These are phyloP conservation scores for Penicillium malachiteum DNA, from an alignment of 495 filamentous ascomycete genomes.

Conservation along the genomic window DNA sequence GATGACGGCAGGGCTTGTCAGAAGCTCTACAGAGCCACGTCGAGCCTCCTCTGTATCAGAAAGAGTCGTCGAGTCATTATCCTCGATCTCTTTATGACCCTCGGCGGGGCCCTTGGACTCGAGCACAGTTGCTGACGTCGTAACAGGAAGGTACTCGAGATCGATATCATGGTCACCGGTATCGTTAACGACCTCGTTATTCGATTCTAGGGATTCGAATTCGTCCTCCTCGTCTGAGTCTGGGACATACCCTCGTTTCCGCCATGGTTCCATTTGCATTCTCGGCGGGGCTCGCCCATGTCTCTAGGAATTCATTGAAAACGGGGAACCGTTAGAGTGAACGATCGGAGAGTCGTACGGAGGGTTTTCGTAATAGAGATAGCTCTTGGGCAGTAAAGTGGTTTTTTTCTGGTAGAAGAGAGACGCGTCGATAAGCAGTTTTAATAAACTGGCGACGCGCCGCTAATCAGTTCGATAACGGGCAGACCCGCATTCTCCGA, in stretches of 20 bases:
- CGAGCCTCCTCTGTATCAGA: slow-evolving; percentile 1
- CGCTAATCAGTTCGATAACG: slow-evolving; percentile 22
- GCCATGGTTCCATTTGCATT: slow-evolving; percentile 61
- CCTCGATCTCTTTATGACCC: neutral
- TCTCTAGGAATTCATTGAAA: slow-evolving; percentile 36
- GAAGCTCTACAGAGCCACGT: slow-evolving; percentile 1
- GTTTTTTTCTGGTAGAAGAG: neutral
- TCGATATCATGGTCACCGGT: slow-evolving; percentile 7
- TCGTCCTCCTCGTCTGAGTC: slow-evolving; percentile 62
- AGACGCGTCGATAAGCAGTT: slow-evolving; percentile 36
- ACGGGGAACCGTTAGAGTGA: neutral
- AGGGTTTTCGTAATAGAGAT: neutral
- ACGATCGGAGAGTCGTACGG: neutral
- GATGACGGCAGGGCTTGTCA: neutral
- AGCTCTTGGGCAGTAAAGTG: neutral
- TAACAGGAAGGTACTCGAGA: slow-evolving; percentile 20
- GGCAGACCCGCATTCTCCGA: slow-evolving; percentile 17
- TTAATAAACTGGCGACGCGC: slow-evolving; percentile 19
- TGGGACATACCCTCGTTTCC: slow-evolving; percentile 59
- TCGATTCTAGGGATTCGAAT: slow-evolving; percentile 36
- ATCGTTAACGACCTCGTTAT: slow-evolving; percentile 12
- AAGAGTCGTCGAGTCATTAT: slow-evolving; percentile 2
- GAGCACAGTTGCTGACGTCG: neutral
- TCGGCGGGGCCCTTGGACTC: neutral
- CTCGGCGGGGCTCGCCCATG: slow-evolving; percentile 41